Evolutionary conservation across 2,329 filamentous ascomycete genomes (phyloP).

Genomic region (Fusarium sp.): DNA sequence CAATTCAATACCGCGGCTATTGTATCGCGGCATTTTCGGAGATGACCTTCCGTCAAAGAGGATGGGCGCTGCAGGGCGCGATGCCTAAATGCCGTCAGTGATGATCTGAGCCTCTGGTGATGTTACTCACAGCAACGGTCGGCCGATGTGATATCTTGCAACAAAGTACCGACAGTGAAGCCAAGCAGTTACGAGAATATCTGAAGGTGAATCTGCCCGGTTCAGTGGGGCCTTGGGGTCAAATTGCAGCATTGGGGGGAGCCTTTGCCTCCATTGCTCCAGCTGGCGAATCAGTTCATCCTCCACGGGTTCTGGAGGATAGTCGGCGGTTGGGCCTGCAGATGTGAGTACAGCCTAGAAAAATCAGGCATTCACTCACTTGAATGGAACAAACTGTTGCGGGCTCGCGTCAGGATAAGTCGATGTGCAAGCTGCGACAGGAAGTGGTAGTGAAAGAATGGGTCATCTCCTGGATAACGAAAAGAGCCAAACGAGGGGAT

Average conservation of each 20-base stretch:
- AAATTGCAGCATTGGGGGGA: conserved; percentile 26
- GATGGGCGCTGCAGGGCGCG: conserved; percentile 24
- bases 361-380: not conserved
- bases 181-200: conserved; percentile 23
- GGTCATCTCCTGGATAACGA: conserved; percentile 31
- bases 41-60: conserved; percentile 18
- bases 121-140: conserved; percentile 18
- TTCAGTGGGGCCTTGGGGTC: conserved; percentile 20
- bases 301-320: conserved; percentile 28
- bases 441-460: conserved; percentile 34
- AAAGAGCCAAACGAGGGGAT: conserved; percentile 33
- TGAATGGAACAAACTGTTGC: conserved; percentile 26
- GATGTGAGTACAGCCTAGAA: rapidly evolving
- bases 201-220: conserved; percentile 19
- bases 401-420: conserved; percentile 24
- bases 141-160: conserved; percentile 29
- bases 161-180: conserved; percentile 31
- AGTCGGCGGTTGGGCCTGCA: conserved; percentile 14
- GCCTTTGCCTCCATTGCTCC: conserved; percentile 23
- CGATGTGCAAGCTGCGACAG: conserved; percentile 35
- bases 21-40: conserved; percentile 29
- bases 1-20: conserved; percentile 18
- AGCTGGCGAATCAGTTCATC: conserved; percentile 31
- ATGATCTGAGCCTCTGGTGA: rapidly evolving
- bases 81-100: conserved; percentile 5